Percentiles rank a stretch among this genome's conserved stretches.
Evolutionary conservation across 2,329 filamentous ascomycete species (phyloP).

Genomic region (Trichoderma endophyticum): DNA sequence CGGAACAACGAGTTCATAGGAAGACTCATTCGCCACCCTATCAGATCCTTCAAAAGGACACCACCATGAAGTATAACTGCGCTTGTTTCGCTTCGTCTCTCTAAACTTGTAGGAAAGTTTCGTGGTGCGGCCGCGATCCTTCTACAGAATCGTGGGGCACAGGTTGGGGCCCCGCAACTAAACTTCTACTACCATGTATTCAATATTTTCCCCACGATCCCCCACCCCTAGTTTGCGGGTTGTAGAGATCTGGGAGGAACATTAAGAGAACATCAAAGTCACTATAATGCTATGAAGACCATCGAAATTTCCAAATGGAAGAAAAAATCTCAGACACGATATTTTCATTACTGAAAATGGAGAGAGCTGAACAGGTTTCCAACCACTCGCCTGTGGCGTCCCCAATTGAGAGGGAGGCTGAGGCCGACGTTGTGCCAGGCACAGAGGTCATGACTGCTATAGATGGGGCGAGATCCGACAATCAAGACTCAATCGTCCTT

Average conservation of each 20-base stretch:
- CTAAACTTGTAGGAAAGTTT: background rate
- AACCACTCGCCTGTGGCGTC: background rate
- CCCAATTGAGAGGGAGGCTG: background rate
- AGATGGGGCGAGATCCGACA: background rate
- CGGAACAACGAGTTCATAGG: background rate
- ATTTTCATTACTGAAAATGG: background rate
- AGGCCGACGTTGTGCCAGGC: background rate
- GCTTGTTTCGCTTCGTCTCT: background rate
- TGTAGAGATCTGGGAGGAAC: background rate
- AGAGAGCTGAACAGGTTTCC: background rate
- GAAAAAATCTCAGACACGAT: background rate
- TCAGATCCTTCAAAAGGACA: background rate
- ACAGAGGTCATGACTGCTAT: background rate
- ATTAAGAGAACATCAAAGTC: background rate
- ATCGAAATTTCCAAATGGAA: background rate
- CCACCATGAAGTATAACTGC: background rate
- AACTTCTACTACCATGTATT: background rate
- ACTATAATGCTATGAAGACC: background rate
- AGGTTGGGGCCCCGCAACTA: background rate
- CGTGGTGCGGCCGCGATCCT: background rate
- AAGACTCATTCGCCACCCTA: background rate
- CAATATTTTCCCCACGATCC: background rate
- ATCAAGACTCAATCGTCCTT: background rate
- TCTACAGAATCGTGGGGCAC: background rate
- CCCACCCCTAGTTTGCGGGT: background rate